Evolutionary conservation across 2,329 filamentous ascomycete genomes (phyloP).

Genomic region (Mycosphaerelloides madeirae): DNA sequence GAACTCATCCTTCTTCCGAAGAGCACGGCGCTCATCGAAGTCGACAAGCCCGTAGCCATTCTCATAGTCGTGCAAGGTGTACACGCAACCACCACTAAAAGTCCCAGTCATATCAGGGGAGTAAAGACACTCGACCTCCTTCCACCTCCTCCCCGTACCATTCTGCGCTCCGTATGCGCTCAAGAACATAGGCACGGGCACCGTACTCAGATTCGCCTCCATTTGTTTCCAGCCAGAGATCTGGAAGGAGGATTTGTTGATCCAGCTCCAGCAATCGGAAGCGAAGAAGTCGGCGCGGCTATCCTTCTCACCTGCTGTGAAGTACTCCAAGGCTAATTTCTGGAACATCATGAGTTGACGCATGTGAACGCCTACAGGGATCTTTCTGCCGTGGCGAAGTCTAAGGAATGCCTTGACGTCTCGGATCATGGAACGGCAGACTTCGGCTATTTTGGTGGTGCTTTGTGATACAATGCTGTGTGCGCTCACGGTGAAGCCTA

Average conservation of each 20-base stretch:
- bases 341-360: conserved; percentile 1
- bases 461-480: background rate
- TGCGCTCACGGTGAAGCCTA: conserved; percentile 16
- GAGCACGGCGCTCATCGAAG: conserved; percentile 7
- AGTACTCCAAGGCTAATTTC: conserved; percentile 10
- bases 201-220: conserved; percentile 5
- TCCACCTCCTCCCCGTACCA: conserved; percentile 7
- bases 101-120: conserved; percentile 20
- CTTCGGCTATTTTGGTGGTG: conserved; percentile 13
- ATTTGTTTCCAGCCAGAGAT: conserved; percentile 20
- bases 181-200: conserved; percentile 17
- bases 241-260: conserved; percentile 11
- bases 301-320: conserved; percentile 12
- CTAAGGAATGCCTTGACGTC: conserved; percentile 17
- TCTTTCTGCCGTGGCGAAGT: conserved; percentile 6
- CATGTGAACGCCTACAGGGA: conserved; percentile 14
- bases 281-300: conserved; percentile 16
- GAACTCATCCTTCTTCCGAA: conserved; percentile 12
- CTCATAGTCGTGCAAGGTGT: conserved; percentile 14
- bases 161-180: conserved; percentile 14
- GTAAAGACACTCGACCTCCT: conserved; percentile 21
- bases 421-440: conserved; percentile 16
- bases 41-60: conserved; percentile 15
- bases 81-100: conserved; percentile 21
- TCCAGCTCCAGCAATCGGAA: conserved; percentile 15